Evolutionary conservation across 805 yeast genomes (phyloP).

Genomic region (Pichia rugopelliculosa): DNA sequence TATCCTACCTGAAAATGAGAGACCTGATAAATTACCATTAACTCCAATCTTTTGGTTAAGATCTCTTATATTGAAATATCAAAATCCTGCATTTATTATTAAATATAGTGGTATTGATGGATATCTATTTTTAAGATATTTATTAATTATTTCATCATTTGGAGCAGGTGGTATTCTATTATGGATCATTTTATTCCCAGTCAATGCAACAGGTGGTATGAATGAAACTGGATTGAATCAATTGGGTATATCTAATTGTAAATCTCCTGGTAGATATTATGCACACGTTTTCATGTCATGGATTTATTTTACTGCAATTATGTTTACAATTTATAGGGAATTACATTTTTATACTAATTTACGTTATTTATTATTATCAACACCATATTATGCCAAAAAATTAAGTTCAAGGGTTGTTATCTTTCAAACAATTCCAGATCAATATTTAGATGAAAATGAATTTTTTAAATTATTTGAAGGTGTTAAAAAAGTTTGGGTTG

Average conservation of each 20-base stretch:
- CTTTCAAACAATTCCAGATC: conserved; percentile 76
- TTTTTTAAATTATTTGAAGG: conserved; percentile 73
- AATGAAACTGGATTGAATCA: conserved; percentile 63
- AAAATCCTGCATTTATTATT: conserved; percentile 68
- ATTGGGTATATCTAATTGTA: conserved; percentile 72
- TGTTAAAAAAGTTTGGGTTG: conserved; percentile 74
- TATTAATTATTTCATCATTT: conserved; percentile 46
- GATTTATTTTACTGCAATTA: conserved; percentile 62
- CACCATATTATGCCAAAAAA: conserved; percentile 72
- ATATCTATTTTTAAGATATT: conserved; percentile 77
- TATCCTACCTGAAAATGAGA: conserved; percentile 48
- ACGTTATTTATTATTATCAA: conserved; percentile 68
- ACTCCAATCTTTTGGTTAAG: conserved; percentile 68
- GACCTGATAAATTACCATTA: conserved; percentile 66
- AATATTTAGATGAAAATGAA: conserved; percentile 62
- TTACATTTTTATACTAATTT: conserved; percentile 67
- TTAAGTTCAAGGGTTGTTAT: conserved; percentile 75
- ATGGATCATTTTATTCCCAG: conserved; percentile 70
- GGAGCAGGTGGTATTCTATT: conserved; percentile 51
- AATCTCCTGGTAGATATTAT: conserved; percentile 53
- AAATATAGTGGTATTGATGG: conserved; percentile 94
- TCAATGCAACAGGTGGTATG: conserved; percentile 66
- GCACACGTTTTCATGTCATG: conserved; percentile 83
- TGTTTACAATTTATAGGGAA: conserved; percentile 78
- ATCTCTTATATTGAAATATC: conserved; percentile 54